Conservation (phyloP, 495 filamentous ascomycete genomes). For the Pyrenopolyporus hunteri region DNA sequence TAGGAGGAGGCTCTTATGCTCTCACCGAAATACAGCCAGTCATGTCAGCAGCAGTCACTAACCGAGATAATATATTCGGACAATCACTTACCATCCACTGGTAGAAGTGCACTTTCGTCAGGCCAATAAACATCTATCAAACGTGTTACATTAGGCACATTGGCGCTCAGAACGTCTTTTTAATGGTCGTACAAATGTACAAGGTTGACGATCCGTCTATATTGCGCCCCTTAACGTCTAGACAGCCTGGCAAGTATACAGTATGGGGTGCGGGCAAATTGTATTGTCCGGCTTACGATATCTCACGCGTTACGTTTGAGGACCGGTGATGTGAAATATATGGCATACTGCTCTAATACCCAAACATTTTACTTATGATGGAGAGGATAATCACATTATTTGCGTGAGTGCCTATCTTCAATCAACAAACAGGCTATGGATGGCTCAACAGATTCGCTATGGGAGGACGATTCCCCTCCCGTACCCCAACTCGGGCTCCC, state of each 20-base stretch:
- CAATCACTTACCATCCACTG: too few species aligned
- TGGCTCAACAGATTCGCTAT: not conserved
- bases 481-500: not conserved
- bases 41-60: too few species aligned
- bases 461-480: not conserved
- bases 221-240: not conserved
- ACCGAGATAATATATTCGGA: too few species aligned
- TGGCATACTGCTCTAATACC: not conserved
- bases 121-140: not conserved
- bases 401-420: too few species aligned
- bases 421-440: not conserved
- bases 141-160: not conserved
- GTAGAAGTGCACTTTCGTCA: not conserved
- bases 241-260: not conserved
- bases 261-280: not conserved
- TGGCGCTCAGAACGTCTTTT: not conserved
- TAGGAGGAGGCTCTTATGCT: not conserved
- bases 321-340: not conserved
- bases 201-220: not conserved
- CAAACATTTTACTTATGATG: not conserved
- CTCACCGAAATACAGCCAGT: too few species aligned
- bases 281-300: not conserved
- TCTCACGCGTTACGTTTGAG: not conserved
- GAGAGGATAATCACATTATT: too few species aligned
- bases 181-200: not conserved